These are phyloP conservation scores for Cyclostephanos invisitatus DNA, from an alignment of 108 stramenopile genomes.

Conservation along the genomic window DNA sequence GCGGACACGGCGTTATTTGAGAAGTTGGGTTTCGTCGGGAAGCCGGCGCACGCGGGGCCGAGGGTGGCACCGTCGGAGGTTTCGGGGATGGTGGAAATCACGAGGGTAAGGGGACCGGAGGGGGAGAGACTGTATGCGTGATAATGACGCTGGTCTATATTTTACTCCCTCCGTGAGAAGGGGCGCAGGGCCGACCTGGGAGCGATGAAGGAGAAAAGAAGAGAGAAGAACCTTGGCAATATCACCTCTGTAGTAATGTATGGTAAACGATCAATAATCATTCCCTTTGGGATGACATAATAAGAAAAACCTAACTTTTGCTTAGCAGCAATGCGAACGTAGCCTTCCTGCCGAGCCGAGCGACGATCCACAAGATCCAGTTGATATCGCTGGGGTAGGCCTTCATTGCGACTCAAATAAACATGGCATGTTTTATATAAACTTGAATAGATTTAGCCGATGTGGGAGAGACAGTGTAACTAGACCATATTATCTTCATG, in stretches of 20 bases:
- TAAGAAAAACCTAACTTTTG: too few relatives aligned
- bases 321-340: too few relatives aligned
- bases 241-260: background rate
- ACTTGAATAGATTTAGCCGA: too few relatives aligned
- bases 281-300: background rate
- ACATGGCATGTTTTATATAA: too few relatives aligned
- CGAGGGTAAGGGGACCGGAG: constrained; percentile 56
- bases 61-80: constrained; percentile 71
- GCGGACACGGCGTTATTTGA: constrained; percentile 85
- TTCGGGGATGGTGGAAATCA: constrained; percentile 70
- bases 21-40: constrained; percentile 89
- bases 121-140: constrained; percentile 43
- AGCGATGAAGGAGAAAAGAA: background rate
- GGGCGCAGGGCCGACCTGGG: background rate
- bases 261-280: background rate
- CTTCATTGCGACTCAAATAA: too few relatives aligned
- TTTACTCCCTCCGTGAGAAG: background rate
- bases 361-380: too few relatives aligned
- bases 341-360: too few relatives aligned
- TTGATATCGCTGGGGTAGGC: too few relatives aligned
- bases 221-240: background rate
- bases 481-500: too few relatives aligned
- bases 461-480: too few relatives aligned
- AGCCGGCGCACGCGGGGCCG: constrained; percentile 90
- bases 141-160: background rate